phyloP scores from a whole-genome alignment of 768 basidiomycete species.

The Boletus vinaceobasis region DNA sequence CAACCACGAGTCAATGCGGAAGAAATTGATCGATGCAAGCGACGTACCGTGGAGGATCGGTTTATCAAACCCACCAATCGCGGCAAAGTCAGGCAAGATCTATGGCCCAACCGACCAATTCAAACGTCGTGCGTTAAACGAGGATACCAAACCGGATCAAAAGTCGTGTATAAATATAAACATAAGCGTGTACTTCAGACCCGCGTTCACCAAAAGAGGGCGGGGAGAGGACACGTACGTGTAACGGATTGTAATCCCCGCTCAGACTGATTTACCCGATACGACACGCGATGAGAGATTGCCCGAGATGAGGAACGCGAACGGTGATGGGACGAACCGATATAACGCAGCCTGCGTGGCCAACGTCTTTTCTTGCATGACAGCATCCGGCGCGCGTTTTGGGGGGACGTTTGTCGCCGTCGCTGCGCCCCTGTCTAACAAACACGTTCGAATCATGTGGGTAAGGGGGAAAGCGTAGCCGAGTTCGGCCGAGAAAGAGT shows the following conservation, averaged over 20 bases:
- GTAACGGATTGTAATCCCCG: slow-evolving; percentile 89
- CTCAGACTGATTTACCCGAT: slow-evolving; percentile 55
- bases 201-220: background rate
- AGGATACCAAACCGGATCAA: background rate
- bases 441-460: background rate
- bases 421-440: slow-evolving; percentile 82
- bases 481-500: slow-evolving; percentile 1
- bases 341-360: slow-evolving; percentile 87
- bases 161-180: background rate
- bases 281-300: background rate
- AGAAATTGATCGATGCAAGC: background rate
- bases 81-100: slow-evolving; percentile 92
- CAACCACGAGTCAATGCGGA: background rate
- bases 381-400: slow-evolving; percentile 77
- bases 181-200: background rate
- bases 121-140: background rate
- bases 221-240: slow-evolving; percentile 46
- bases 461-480: background rate
- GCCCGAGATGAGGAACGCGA: background rate
- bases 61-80: slow-evolving; percentile 90
- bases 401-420: slow-evolving; percentile 80
- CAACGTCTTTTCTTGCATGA: slow-evolving; percentile 84
- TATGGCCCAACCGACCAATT: slow-evolving; percentile 27
- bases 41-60: slow-evolving; percentile 72
- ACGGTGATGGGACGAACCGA: slow-evolving; percentile 48